Conservation (phyloP, 192 early-diverging fungal genomes). For the Nowakowskiella sp. region DNA sequence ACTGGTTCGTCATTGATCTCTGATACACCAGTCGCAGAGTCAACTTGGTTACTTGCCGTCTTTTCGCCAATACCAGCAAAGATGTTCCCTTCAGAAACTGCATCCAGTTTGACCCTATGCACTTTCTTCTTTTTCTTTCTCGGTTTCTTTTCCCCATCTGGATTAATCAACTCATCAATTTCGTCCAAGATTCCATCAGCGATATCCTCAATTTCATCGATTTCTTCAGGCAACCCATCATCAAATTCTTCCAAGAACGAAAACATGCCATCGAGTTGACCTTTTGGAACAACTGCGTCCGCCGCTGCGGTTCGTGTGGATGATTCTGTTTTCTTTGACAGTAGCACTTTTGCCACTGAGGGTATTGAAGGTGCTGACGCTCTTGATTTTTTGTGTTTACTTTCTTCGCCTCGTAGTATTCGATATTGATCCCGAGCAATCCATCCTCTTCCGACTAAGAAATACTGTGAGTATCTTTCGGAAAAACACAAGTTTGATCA, state of each 20-base stretch:
- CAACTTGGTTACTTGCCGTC: no score
- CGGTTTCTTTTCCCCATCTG: no score
- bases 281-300: slow-evolving; percentile 7
- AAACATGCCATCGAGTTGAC: slow-evolving; percentile 30
- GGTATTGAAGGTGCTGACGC: neutral
- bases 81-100: neutral
- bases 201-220: slow-evolving; percentile 23
- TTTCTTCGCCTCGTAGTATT: slow-evolving; percentile 5
- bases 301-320: slow-evolving; percentile 2
- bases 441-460: slow-evolving; percentile 36
- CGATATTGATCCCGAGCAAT: slow-evolving; percentile 36
- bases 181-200: slow-evolving; percentile 27
- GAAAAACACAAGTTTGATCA: slow-evolving; percentile 5
- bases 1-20: no score
- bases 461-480: slow-evolving; percentile 4
- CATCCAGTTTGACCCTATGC: neutral
- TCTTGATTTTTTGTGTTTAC: slow-evolving; percentile 3
- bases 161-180: slow-evolving; percentile 21
- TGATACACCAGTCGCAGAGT: no score
- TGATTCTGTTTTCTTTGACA: neutral
- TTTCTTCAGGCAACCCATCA: slow-evolving; percentile 10
- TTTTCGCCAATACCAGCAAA: neutral
- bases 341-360: neutral
- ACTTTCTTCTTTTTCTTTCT: slow-evolving; percentile 1
- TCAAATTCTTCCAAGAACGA: slow-evolving; percentile 43